phyloP scores from a whole-genome alignment of 2,329 filamentous ascomycete species.

The Biscogniauxia mediterranea region DNA sequence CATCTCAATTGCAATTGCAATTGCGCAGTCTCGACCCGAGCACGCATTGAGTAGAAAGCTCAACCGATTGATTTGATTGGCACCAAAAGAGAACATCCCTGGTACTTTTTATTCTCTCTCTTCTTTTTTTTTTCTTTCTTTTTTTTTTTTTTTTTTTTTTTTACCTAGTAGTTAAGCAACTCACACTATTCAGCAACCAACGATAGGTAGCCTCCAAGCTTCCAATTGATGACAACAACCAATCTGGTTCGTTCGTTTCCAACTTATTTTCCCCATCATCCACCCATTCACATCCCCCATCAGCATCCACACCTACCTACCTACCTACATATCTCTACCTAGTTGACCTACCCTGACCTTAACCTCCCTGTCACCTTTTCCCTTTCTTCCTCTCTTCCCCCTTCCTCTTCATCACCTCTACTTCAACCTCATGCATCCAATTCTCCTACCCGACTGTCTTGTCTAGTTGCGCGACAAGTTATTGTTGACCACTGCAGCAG shows the following conservation, averaged over 20 bases:
- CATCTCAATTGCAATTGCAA: not conserved
- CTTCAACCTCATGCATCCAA: not conserved
- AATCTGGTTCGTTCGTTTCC: not conserved
- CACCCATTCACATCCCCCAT: not conserved
- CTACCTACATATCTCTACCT: conserved; percentile 2
- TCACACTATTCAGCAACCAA: too few species aligned
- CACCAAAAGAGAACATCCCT: not conserved
- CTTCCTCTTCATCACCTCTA: not conserved
- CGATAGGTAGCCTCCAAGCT: too few species aligned
- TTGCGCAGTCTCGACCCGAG: not conserved
- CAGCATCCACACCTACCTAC: conserved; percentile 1
- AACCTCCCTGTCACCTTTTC: not conserved
- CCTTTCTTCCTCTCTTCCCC: not conserved
- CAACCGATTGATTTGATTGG: not conserved
- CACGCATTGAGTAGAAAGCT: not conserved
- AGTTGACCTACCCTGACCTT: not conserved
- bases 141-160: not conserved
- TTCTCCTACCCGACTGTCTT: not conserved
- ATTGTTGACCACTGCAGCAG: not conserved
- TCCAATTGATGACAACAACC: too few species aligned
- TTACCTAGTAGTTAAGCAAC: too few species aligned
- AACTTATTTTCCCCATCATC: not conserved
- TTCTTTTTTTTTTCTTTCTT: not conserved
- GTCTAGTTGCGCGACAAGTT: not conserved
- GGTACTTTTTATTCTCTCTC: not conserved